Evolutionary conservation across 257 asterid genomes (phyloP).

Genomic region (Verbena officinalis): DNA sequence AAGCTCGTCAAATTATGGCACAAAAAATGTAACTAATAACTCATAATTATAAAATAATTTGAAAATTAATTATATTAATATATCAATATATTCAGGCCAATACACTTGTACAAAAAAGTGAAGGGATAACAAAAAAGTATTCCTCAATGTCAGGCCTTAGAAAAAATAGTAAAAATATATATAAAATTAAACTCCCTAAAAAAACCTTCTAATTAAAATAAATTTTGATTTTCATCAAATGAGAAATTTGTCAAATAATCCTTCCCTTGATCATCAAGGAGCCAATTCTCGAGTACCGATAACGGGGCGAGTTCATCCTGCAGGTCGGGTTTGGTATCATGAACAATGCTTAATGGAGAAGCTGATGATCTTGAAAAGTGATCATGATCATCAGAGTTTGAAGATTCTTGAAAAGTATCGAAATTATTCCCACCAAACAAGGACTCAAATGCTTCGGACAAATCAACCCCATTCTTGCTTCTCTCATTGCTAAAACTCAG

Average conservation of each 20-base stretch:
- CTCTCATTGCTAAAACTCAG: constrained; percentile 24
- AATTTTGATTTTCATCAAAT: constrained; percentile 14
- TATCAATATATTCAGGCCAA: not conserved
- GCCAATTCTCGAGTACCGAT: constrained; percentile 27
- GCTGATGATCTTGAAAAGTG: constrained; percentile 47
- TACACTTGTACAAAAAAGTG: too few species aligned
- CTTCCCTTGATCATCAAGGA: constrained; percentile 29
- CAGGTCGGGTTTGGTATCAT: constrained; percentile 41
- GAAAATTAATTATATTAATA: constrained; percentile 1
- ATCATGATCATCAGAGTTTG: constrained; percentile 48
- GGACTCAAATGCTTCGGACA: constrained; percentile 52
- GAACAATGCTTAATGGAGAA: constrained; percentile 37
- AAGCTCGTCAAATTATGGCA: too few species aligned
- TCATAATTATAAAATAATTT: too few species aligned
- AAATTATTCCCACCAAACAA: constrained; percentile 44
- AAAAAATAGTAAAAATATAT: not conserved
- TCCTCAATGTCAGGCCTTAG: not conserved
- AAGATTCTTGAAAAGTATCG: constrained; percentile 41
- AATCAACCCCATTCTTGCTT: constrained; percentile 35
- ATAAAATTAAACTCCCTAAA: not conserved
- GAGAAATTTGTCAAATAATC: constrained; percentile 14
- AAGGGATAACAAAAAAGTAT: too few species aligned
- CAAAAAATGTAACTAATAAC: too few species aligned
- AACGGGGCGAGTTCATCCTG: constrained; percentile 34
- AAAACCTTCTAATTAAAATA: constrained; percentile 6